phyloP scores from a whole-genome alignment of 2,329 filamentous ascomycete species.

The Rachicladosporium sp. region DNA sequence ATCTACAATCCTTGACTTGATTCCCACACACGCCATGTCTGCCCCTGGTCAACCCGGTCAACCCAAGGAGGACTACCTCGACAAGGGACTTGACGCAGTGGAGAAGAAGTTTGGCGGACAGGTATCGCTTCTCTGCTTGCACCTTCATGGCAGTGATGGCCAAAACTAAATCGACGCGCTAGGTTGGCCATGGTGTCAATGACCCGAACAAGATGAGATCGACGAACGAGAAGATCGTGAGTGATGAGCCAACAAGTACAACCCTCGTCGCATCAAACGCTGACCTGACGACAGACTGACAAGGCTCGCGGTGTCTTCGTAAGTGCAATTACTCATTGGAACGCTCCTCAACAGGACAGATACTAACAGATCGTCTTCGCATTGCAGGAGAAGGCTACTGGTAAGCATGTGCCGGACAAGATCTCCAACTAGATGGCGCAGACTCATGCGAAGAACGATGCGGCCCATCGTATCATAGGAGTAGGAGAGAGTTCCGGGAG shows the following conservation, averaged over 20 bases:
- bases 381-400: neutral
- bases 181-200: constrained; percentile 6
- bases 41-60: no score
- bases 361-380: neutral
- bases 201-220: constrained; percentile 8
- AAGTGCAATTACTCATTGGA: constrained; percentile 7
- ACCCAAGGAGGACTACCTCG: neutral
- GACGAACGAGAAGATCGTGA: constrained; percentile 12
- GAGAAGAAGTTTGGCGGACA: neutral
- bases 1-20: neutral
- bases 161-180: constrained; percentile 1
- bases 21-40: no score
- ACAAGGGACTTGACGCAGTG: neutral
- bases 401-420: constrained; percentile 12
- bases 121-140: neutral
- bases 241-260: neutral
- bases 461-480: no score
- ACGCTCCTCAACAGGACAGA: neutral
- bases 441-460: no score
- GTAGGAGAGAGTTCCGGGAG: no score
- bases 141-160: constrained; percentile 3
- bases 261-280: neutral
- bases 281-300: constrained; percentile 5
- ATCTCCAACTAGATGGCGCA: constrained; percentile 7
- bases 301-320: constrained; percentile 8